phyloP scores from a whole-genome alignment of 176 grass and related monocot genomes.

The Rhipidocladum racemiflorum region DNA sequence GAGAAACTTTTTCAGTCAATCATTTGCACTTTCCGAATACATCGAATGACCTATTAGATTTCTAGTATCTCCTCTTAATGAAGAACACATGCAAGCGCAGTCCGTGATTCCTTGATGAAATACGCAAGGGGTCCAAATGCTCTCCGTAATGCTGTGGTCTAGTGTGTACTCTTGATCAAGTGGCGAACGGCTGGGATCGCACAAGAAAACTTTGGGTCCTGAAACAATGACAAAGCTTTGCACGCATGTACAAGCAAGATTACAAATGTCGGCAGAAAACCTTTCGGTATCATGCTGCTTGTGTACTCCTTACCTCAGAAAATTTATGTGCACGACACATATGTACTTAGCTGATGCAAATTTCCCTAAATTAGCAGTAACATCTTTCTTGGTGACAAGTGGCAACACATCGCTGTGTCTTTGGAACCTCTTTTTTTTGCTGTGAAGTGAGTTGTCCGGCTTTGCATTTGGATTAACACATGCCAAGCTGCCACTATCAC shows the following conservation, averaged over 20 bases:
- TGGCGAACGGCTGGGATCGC: not conserved
- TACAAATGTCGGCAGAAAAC: slow-evolving; percentile 25
- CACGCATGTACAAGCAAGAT: not conserved
- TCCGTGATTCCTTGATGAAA: not conserved
- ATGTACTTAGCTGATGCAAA: not conserved
- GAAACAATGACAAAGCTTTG: not conserved
- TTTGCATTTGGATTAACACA: slow-evolving; percentile 70
- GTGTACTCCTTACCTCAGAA: not conserved
- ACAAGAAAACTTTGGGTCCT: not conserved
- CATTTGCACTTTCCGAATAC: slow-evolving; percentile 34
- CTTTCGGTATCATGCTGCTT: not conserved
- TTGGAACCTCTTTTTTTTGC: slow-evolving; percentile 48
- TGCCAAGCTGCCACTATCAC: slow-evolving; percentile 51
- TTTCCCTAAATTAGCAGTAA: slow-evolving; percentile 25
- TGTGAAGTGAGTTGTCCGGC: slow-evolving; percentile 61
- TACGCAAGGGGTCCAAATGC: not conserved
- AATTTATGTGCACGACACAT: not conserved
- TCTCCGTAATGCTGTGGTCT: not conserved
- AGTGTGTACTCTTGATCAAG: not conserved
- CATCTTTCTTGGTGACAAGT: slow-evolving; percentile 46
- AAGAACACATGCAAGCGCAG: slow-evolving; percentile 19
- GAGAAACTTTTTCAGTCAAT: slow-evolving; percentile 40
- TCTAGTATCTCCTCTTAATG: not conserved
- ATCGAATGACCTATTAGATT: slow-evolving; percentile 31
- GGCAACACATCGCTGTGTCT: slow-evolving; percentile 51